Evolutionary conservation across 1,139 yeast species (phyloP).

Genomic region (Pichiaceae sp.): DNA sequence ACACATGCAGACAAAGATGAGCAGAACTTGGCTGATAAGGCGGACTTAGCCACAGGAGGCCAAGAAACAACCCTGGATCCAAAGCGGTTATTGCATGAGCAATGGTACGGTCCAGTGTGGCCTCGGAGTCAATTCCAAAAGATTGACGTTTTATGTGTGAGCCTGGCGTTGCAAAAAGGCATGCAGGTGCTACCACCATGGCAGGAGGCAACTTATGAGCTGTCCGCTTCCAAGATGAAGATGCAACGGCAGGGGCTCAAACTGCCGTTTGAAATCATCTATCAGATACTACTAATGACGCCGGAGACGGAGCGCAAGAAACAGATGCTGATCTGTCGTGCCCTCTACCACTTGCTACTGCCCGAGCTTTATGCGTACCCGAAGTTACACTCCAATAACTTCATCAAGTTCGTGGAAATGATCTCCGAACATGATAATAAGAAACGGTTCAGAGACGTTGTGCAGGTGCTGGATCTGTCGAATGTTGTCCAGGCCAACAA

Average conservation of each 20-base stretch:
- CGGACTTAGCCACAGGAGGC: no score
- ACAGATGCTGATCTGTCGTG: constrained; percentile 50
- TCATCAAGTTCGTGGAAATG: constrained; percentile 64
- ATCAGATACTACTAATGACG: constrained; percentile 39
- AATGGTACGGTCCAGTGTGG: constrained; percentile 18
- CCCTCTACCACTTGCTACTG: constrained; percentile 50
- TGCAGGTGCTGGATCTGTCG: constrained; percentile 58
- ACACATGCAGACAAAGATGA: constrained; percentile 10
- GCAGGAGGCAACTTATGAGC: constrained; percentile 4
- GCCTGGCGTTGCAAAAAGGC: constrained; percentile 18
- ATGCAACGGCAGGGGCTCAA: constrained; percentile 19
- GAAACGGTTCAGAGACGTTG: constrained; percentile 34
- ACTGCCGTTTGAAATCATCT: constrained; percentile 56
- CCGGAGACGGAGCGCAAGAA: constrained; percentile 36
- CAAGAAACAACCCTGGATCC: constrained; percentile 1
- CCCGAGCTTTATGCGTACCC: constrained; percentile 64
- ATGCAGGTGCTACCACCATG: constrained; percentile 12
- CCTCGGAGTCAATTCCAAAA: constrained; percentile 25
- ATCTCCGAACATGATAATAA: constrained; percentile 32
- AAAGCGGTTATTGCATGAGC: constrained; percentile 1
- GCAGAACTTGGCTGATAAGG: no score
- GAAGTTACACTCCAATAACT: constrained; percentile 54
- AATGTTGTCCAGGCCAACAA: constrained; percentile 86
- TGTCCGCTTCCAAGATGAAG: not conserved
- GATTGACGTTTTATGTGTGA: constrained; percentile 31